A percentile compares a stretch with the other conserved stretches of the same genome.
phyloP scores from a whole-genome alignment of 352 stramenopile genomes.

The Globisporangium abappressorium region DNA sequence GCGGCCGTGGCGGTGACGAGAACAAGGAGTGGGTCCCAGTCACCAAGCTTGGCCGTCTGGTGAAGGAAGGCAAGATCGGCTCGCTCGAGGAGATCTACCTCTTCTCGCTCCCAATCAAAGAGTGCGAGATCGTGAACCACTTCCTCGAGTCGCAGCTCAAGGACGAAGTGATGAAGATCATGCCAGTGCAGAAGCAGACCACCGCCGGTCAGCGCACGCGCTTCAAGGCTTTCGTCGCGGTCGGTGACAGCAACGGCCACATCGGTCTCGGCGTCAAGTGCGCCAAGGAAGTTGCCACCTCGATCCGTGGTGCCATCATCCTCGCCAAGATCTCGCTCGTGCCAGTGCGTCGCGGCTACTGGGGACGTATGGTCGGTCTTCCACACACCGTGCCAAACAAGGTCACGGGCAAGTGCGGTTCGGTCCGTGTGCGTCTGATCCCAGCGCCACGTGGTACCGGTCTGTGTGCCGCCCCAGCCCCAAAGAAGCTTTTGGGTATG shows the following conservation, averaged over 20 bases:
- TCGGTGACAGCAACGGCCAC: slow-evolving; percentile 98
- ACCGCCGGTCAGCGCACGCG: slow-evolving; percentile 98
- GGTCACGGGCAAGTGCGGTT: slow-evolving; percentile 99
- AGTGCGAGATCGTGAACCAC: slow-evolving; percentile 99
- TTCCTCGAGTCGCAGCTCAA: slow-evolving; percentile 98
- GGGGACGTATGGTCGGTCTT: slow-evolving; percentile 93
- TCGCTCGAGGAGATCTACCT: slow-evolving; percentile 99
- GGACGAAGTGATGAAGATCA: slow-evolving; percentile 99
- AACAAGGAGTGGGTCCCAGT: slow-evolving; percentile 98
- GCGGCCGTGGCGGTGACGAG: slow-evolving; percentile 87
- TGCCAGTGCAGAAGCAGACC: slow-evolving; percentile 99
- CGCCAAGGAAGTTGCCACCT: slow-evolving; percentile 98
- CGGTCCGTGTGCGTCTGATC: slow-evolving; percentile 98
- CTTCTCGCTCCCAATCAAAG: slow-evolving; percentile 99
- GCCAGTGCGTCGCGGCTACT: slow-evolving; percentile 99
- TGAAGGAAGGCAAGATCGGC: slow-evolving; percentile 99
- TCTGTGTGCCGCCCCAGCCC: slow-evolving; percentile 96
- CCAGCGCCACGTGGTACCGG: slow-evolving; percentile 99
- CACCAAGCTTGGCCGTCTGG: slow-evolving; percentile 99
- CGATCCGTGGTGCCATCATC: slow-evolving; percentile 99
- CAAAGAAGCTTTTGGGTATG: slow-evolving; percentile 99
- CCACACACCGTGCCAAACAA: slow-evolving; percentile 98
- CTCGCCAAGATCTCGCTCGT: slow-evolving; percentile 99
- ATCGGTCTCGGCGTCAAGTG: slow-evolving; percentile 99
- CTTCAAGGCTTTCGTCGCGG: slow-evolving; percentile 99